Conservation (phyloP, 2,329 filamentous ascomycete species). For the Neodidymelliopsis sp. region DNA sequence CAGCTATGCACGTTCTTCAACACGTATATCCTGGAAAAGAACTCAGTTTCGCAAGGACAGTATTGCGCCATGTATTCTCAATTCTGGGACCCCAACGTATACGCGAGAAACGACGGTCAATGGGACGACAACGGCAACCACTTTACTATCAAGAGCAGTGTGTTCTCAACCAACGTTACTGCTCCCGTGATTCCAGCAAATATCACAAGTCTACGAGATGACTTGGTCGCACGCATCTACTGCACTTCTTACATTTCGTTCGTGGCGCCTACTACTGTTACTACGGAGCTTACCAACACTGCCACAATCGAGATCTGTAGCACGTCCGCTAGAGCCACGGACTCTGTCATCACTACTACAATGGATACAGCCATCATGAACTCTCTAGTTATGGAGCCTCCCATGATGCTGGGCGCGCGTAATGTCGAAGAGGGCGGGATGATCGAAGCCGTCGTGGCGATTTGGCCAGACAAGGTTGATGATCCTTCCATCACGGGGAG, state of each 20-base stretch:
- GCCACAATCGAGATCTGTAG: neutral
- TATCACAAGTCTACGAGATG: neutral
- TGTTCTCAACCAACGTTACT: constrained; percentile 4
- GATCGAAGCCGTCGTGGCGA: neutral
- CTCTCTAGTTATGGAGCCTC: no score
- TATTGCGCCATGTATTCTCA: constrained; percentile 34
- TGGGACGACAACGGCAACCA: constrained; percentile 1
- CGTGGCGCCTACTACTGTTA: neutral
- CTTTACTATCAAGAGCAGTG: constrained; percentile 2
- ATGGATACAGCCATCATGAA: no score
- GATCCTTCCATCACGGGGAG: neutral
- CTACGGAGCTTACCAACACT: neutral
- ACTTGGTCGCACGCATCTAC: neutral
- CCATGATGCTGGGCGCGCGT: neutral
- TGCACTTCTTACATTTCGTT: constrained; percentile 4
- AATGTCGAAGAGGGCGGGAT: neutral
- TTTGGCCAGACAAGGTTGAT: neutral
- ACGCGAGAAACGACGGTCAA: constrained; percentile 1
- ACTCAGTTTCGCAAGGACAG: constrained; percentile 38
- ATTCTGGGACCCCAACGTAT: constrained; percentile 10
- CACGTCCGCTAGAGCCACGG: neutral
- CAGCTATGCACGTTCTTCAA: constrained; percentile 43
- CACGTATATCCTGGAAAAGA: constrained; percentile 39
- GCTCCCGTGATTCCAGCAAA: constrained; percentile 1
- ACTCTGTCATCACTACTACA: neutral